phyloP scores from a whole-genome alignment of 306 rosid genomes.

The Crotalaria pallida region DNA sequence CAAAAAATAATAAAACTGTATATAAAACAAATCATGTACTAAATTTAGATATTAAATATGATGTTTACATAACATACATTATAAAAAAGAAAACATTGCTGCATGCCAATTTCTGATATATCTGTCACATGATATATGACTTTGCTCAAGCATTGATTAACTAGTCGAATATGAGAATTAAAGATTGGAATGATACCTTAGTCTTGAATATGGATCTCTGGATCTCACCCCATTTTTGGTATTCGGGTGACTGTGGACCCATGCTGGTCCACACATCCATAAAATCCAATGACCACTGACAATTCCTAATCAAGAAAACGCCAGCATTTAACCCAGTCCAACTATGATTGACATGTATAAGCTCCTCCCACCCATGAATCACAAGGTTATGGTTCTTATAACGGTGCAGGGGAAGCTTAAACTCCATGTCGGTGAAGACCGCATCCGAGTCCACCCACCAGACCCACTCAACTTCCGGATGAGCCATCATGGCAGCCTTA shows the following conservation, averaged over 20 bases:
- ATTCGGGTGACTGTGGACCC: conserved; percentile 64
- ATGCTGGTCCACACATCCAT: conserved; percentile 61
- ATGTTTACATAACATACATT: too few species aligned
- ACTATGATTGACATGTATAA: conserved; percentile 36
- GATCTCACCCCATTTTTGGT: conserved; percentile 50
- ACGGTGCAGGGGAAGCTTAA: conserved; percentile 47
- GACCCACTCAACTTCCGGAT: conserved; percentile 75
- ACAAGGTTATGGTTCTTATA: conserved; percentile 55
- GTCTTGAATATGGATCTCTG: conserved; percentile 42
- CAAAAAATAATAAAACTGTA: too few species aligned
- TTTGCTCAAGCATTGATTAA: too few species aligned
- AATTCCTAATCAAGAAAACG: conserved; percentile 65
- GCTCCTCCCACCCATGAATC: conserved; percentile 57
- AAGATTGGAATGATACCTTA: too few species aligned
- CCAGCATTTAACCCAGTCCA: conserved; percentile 85
- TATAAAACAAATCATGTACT: too few species aligned
- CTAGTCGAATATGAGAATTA: too few species aligned
- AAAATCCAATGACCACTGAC: conserved; percentile 70
- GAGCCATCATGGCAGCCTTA: conserved; percentile 74
- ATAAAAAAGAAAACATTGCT: too few species aligned
- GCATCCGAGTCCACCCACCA: conserved; percentile 94
- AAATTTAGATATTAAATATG: too few species aligned
- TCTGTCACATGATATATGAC: too few species aligned
- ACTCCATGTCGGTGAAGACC: conserved; percentile 66
- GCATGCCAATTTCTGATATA: too few species aligned